Evolutionary conservation across 225 moss, liverwort and hornwort genomes (phyloP), one percentile per base, ranked within the genome.

Genomic region (Polytrichum commune): DNA sequence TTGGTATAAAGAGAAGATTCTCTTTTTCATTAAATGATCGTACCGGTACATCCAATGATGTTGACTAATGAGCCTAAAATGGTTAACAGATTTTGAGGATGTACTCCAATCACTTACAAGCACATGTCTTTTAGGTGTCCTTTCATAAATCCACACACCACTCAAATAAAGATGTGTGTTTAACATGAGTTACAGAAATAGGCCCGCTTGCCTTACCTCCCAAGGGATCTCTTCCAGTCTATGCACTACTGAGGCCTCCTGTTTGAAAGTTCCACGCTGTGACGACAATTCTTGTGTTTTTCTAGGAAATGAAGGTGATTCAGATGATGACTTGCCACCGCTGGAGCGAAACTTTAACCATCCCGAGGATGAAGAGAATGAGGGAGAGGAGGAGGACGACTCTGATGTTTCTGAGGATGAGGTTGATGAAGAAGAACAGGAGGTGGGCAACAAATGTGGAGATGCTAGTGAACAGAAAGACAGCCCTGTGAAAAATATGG

Each of bases 261-360:
- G 7, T 58, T 58, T 58, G 20, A 24, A 58, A 46, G 46, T 46
- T 46, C 13, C 46, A 13, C 46, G 9, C 9, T 46, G 30, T 30
- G 13, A 46, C 4, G 3, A 4, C 46, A 46, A 46, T 46, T 13
- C 16, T 46, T 46, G 29, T 60, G 27, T 19, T 29, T 62, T 8
- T 29, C 29, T 64, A 80, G 83, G 84, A 71, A 63, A 67, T 8
- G 78, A 77, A 23, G 75, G 27, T 18, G 76, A 65, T 22, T 93
- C 91, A 2, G 95, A 96, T 73, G 90, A 93, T 69, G 91, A 79
- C 69, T 77, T 96, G 77, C 95, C 95, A 64, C 95, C 95, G 54
- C 85, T 96, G 27, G 82, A 85, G 64, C 85, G 90, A 77, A 96
- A 96, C 28, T 62, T 81, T 55, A 96, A 96, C 54, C 95, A 84